Conservation (phyloP, 441 rosid genomes). For the Erodium trifolium region DNA sequence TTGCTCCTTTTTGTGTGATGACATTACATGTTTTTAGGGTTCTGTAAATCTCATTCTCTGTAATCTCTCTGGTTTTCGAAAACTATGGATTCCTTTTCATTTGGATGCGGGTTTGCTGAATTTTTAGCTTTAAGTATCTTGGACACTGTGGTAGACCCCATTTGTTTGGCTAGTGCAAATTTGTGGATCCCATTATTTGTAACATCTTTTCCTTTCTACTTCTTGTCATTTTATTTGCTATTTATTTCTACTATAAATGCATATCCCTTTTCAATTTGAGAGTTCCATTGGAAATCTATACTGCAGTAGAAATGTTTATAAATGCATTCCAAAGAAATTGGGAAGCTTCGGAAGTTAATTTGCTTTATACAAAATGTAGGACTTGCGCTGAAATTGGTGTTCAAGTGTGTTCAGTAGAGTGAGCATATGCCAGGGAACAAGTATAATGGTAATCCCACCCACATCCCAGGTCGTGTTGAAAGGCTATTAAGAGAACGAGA, state of each 20-base stretch:
- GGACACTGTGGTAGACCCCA: slow-evolving; percentile 24
- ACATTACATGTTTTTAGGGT: neutral
- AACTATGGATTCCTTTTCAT: slow-evolving; percentile 4
- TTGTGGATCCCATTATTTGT: slow-evolving; percentile 49
- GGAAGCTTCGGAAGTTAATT: slow-evolving; percentile 24
- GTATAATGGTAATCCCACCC: slow-evolving; percentile 58
- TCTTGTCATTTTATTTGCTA: slow-evolving; percentile 24
- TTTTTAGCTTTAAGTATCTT: slow-evolving; percentile 20
- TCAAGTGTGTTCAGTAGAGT: slow-evolving; percentile 31
- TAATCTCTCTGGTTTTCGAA: neutral
- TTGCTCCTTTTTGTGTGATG: neutral
- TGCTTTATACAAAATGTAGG: slow-evolving; percentile 39
- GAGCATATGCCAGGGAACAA: slow-evolving; percentile 95
- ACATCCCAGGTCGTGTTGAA: slow-evolving; percentile 50
- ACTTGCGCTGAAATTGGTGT: slow-evolving; percentile 19
- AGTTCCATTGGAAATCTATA: slow-evolving; percentile 19
- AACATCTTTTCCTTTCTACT: slow-evolving; percentile 29
- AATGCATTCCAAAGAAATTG: slow-evolving; percentile 6
- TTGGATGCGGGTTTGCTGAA: slow-evolving; percentile 12
- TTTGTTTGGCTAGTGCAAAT: slow-evolving; percentile 29
- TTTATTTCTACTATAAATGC: slow-evolving; percentile 18
- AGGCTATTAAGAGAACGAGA: slow-evolving; percentile 73
- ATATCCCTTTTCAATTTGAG: slow-evolving; percentile 21
- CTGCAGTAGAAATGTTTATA: slow-evolving; percentile 26
- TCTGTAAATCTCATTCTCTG: neutral